A percentile compares a stretch with the other conserved stretches of the same genome.
Conservation (phyloP, 1,284 basidiomycete genomes). For the Pisolithus thermaeus region DNA sequence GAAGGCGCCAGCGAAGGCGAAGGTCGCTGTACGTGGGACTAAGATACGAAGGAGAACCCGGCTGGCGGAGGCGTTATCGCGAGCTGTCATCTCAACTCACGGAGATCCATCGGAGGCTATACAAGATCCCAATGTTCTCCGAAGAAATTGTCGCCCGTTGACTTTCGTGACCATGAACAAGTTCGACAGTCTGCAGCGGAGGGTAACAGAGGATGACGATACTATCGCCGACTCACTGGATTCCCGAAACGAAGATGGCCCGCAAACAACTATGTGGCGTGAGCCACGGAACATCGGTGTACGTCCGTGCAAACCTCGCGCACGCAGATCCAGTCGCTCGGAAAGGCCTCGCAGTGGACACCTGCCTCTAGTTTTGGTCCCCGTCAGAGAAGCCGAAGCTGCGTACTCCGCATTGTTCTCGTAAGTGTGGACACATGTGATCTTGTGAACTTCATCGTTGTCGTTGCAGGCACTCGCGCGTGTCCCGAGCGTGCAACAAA, state of each 20-base stretch:
- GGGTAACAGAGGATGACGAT: background rate
- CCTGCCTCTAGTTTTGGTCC: constrained; percentile 20
- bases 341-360: constrained; percentile 1
- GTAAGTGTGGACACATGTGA: constrained; percentile 12
- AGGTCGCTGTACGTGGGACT: background rate
- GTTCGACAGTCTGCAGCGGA: constrained; percentile 3
- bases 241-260: background rate
- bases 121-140: constrained; percentile 1
- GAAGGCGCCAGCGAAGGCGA: constrained; percentile 1
- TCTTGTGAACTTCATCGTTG: background rate
- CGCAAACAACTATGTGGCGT: background rate
- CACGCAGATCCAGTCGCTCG: background rate
- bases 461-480: constrained; percentile 5
- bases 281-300: background rate
- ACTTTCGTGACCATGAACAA: constrained; percentile 24
- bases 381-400: constrained; percentile 23
- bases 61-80: constrained; percentile 15
- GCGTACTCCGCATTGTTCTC: constrained; percentile 25
- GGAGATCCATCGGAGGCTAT: constrained; percentile 20
- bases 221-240: background rate
- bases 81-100: constrained; percentile 21
- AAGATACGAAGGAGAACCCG: constrained; percentile 6
- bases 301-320: background rate
- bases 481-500: background rate
- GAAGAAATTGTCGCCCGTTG: constrained; percentile 17